Evolutionary conservation across 2,329 filamentous ascomycete species (phyloP).

Genomic region (Neodidymelliopsis sp.): DNA sequence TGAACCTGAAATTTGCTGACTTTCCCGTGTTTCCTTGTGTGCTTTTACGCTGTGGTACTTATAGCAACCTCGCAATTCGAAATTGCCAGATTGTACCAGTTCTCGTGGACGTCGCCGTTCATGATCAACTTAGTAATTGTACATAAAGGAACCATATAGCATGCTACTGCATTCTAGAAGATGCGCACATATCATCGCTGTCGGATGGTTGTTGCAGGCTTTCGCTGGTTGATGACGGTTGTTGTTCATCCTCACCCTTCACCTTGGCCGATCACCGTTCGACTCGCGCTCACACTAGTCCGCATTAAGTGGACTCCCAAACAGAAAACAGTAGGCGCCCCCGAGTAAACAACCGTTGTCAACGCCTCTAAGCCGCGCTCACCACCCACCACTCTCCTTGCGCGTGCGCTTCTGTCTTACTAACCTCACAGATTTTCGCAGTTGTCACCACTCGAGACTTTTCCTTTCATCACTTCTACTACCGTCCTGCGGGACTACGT

Average conservation of each 20-base stretch:
- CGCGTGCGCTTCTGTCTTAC: slow-evolving; percentile 8
- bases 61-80: too few species aligned
- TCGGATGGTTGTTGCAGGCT: too few species aligned
- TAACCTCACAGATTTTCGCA: slow-evolving; percentile 2
- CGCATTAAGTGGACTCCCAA: slow-evolving; percentile 14
- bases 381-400: slow-evolving; percentile 10
- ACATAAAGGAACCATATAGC: too few species aligned
- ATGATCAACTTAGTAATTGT: too few species aligned
- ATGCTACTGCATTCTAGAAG: too few species aligned
- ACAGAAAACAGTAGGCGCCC: slow-evolving; percentile 18
- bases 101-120: too few species aligned
- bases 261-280: slow-evolving; percentile 3
- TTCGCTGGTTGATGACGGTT: too few species aligned
- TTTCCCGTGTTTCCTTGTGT: too few species aligned
- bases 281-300: slow-evolving; percentile 10
- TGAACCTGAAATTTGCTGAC: too few species aligned
- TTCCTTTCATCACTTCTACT: slow-evolving; percentile 12
- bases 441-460: not conserved
- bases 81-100: not conserved
- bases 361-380: slow-evolving; percentile 8
- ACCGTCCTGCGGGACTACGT: slow-evolving; percentile 39
- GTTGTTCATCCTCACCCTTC: not conserved
- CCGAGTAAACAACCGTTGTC: slow-evolving; percentile 16
- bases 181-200: too few species aligned
- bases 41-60: too few species aligned